Evolutionary conservation across 768 basidiomycete species (phyloP).

Genomic region (Pseudohyphozyma bogoriensis): DNA sequence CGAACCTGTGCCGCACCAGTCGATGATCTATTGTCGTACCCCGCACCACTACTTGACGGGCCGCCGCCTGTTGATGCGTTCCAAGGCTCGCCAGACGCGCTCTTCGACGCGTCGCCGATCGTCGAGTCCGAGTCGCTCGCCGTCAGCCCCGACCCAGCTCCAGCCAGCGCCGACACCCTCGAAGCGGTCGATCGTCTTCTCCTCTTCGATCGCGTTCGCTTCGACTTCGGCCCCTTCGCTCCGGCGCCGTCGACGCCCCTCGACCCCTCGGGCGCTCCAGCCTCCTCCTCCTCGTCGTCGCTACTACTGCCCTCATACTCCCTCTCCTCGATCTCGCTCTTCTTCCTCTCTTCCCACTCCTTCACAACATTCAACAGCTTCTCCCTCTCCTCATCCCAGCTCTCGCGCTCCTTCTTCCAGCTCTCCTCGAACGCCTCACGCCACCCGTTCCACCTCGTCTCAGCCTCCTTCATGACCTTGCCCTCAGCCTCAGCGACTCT

Average conservation of each 20-base stretch:
- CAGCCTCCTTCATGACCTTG: conserved; percentile 38
- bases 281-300: conserved; percentile 31
- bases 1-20: neutral
- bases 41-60: neutral
- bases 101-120: conserved; percentile 7
- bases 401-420: conserved; percentile 65
- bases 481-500: conserved; percentile 33
- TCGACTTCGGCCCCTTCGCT: neutral
- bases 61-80: neutral
- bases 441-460: conserved; percentile 50
- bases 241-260: neutral
- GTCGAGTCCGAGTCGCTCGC: conserved; percentile 29
- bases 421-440: conserved; percentile 66
- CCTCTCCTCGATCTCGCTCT: conserved; percentile 37
- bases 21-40: neutral
- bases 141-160: neutral
- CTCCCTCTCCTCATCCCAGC: conserved; percentile 72
- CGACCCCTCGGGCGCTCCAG: conserved; percentile 12
- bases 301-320: conserved; percentile 34
- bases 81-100: neutral
- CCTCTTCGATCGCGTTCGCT: conserved; percentile 4
- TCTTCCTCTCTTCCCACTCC: conserved; percentile 62
- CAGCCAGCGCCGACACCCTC: conserved; percentile 1
- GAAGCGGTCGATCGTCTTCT: conserved; percentile 16
- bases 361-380: conserved; percentile 61